Base-by-base conservation (phyloP, 306 rosid species). In the Chamaecrista fasciculata region DNA sequence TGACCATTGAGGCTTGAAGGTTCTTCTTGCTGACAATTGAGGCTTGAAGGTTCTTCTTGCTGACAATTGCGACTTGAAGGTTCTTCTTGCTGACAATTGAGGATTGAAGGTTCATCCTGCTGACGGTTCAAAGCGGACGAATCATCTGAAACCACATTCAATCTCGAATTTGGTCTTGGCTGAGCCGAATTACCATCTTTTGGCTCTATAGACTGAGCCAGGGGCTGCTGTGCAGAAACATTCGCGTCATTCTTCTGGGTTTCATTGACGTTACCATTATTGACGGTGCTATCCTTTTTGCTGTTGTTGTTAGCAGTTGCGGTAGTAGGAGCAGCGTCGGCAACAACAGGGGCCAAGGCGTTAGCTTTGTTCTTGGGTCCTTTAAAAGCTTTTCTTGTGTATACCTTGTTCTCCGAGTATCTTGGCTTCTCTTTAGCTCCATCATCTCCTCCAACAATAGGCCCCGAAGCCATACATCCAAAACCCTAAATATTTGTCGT, bases 381-480 rank as follows among this genome's bases (percentile, higher is more conserved):
- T 78, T 70, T 85, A 77, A 78, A 86, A 10, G 77, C 79, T 83
- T 80, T 93, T 47, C 97, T 83, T 6, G 86, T 86, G 65, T 94
- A 94, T 0, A 94, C 98, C 81, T 90, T 93, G 68, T 69, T 58
- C 75, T 83, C 96, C 40, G 63, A 47, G 50, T 29, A 81, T 67
- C 91, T 80, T 78, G 81, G 81, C 65, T 80, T 88, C 82, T 82
- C 88, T 79, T 61, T 79, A 66, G 70, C 71, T 76, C 89, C 97
- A 47, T 89, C 91, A 61, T 86, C 96, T 77, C 79, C 93, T 26
- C 78, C 98, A 67, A 75, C 87, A 20, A 56, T 70, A 76, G 90
- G 88, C 84, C 84, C 96, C 66, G 97, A 90, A 83, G 96, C 96
- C 98, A 94, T 94, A 82, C 91, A 90, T 83, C 77, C 95, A 81